These are phyloP conservation scores for Penicillium roqueforti DNA, from an alignment of 495 filamentous ascomycete genomes.

Conservation along the genomic window DNA sequence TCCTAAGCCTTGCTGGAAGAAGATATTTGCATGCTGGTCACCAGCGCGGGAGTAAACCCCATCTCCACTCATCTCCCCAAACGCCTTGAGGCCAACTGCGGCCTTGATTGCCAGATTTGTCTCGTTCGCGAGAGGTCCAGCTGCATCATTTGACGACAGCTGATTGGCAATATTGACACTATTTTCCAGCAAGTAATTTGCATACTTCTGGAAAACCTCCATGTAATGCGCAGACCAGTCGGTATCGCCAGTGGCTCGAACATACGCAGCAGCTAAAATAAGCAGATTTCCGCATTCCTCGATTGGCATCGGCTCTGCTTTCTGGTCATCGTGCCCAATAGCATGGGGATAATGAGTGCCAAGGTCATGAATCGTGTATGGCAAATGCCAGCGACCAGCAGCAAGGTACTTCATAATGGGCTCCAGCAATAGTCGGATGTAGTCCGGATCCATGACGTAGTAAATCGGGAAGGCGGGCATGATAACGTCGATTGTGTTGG, in stretches of 20 bases:
- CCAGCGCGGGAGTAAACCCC: constrained; percentile 39
- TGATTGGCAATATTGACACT: constrained; percentile 47
- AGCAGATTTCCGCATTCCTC: constrained; percentile 48
- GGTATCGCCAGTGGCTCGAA: constrained; percentile 38
- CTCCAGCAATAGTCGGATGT: constrained; percentile 47
- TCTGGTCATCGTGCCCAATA: constrained; percentile 44
- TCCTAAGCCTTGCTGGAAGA: constrained; percentile 39
- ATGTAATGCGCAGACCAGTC: constrained; percentile 35
- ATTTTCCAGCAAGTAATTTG: constrained; percentile 49
- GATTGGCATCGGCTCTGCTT: constrained; percentile 45
- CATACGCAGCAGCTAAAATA: constrained; percentile 41
- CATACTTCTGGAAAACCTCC: constrained; percentile 39
- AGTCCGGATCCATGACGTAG: constrained; percentile 45
- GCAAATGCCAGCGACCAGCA: constrained; percentile 38
- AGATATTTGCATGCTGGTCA: constrained; percentile 33
- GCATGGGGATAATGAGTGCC: constrained; percentile 47
- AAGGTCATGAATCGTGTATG: constrained; percentile 47
- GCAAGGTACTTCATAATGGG: constrained; percentile 49
- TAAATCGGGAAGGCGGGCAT: constrained; percentile 49
- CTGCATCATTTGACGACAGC: constrained; percentile 53
- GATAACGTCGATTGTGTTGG: constrained; percentile 52
- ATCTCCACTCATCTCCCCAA: constrained; percentile 38
- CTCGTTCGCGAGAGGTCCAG: constrained; percentile 48
- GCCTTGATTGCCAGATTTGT: constrained; percentile 57
- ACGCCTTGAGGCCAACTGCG: constrained; percentile 51